Base-by-base conservation (phyloP, 352 stramenopile genomes). In the Phytophthora boehmeriae region DNA sequence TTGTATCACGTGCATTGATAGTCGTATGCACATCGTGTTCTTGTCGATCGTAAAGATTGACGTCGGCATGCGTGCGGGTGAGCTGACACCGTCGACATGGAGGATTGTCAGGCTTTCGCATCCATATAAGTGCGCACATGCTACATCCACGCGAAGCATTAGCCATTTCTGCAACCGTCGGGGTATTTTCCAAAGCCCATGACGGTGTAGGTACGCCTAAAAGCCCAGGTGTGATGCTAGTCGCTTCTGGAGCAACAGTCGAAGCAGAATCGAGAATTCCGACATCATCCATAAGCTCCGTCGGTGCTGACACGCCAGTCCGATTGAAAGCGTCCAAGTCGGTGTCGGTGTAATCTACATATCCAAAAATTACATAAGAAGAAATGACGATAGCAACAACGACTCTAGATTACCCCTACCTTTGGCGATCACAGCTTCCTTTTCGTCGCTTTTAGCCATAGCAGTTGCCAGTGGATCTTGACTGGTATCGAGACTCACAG, bases 91-190 rank as follows among this genome's bases (percentile, higher is more conserved):
- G 57, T 35, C 61, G 51, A 11, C 67, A 75, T n/a, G 47, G 45
- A 34, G 20, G 52, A 20, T 38, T 61, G 8, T 54, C 45, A 34
- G 57, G 56, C 16, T 68, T 71, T 14, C 63, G 58, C 42, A 75
- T 42, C 6, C 52, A 58, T 23, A 75, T 69, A 41, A 75, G 53
- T 9, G 66, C 63, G 30, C 67, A 70, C 46, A 75, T 57, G 34
- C 36, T 54, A 35, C 55, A 70, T 19, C 23, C 42, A 8, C 14
- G 35, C 34, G 39, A 10, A 11, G 20, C 16, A 22, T 25, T 27
- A 6, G n/a, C 38, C 34, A 17, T 4, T 38, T 22, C 13, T 16
- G 23, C 16, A 41, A 14, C 17, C 16, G 34, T 44, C n/a, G 30
- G 2, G 16, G 35, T 4, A 42, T 35, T 41, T 41, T 13, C 34